Conservation (phyloP, 2,329 filamentous ascomycete species). For the Penicillium olsonii region DNA sequence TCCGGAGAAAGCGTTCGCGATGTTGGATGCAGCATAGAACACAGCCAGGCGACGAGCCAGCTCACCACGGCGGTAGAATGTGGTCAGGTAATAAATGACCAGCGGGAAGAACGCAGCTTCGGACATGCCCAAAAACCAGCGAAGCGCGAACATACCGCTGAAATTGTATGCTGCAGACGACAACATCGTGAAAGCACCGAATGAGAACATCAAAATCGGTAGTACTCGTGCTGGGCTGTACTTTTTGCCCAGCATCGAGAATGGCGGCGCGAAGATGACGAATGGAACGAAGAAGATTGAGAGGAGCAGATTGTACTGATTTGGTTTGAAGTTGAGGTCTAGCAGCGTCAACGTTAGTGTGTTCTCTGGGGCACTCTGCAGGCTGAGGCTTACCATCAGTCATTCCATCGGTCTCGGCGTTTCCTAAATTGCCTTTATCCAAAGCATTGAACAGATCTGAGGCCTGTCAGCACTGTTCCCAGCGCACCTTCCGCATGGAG, state of each 20-base stretch:
- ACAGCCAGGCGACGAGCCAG: slow-evolving; percentile 69
- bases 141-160: slow-evolving; percentile 64
- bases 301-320: slow-evolving; percentile 70
- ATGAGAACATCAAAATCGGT: slow-evolving; percentile 68
- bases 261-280: slow-evolving; percentile 67
- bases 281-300: slow-evolving; percentile 76
- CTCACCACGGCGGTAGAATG: slow-evolving; percentile 71
- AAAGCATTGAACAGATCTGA: slow-evolving; percentile 57
- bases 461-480: slow-evolving; percentile 2
- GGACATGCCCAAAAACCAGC: slow-evolving; percentile 70
- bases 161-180: slow-evolving; percentile 61
- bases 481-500: background rate
- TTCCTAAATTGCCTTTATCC: slow-evolving; percentile 55
- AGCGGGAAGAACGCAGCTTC: slow-evolving; percentile 71
- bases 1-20: slow-evolving; percentile 68
- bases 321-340: slow-evolving; percentile 58
- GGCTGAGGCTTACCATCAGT: slow-evolving; percentile 30
- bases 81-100: slow-evolving; percentile 65
- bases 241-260: slow-evolving; percentile 68
- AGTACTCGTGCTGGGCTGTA: slow-evolving; percentile 65
- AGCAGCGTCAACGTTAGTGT: slow-evolving; percentile 1
- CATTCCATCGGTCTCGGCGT: slow-evolving; percentile 59
- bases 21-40: slow-evolving; percentile 75
- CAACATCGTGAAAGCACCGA: slow-evolving; percentile 66
- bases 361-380: background rate